Evolutionary conservation across 2,329 filamentous ascomycete species (phyloP).

Genomic region (Scopulariopsis brevicaulis): DNA sequence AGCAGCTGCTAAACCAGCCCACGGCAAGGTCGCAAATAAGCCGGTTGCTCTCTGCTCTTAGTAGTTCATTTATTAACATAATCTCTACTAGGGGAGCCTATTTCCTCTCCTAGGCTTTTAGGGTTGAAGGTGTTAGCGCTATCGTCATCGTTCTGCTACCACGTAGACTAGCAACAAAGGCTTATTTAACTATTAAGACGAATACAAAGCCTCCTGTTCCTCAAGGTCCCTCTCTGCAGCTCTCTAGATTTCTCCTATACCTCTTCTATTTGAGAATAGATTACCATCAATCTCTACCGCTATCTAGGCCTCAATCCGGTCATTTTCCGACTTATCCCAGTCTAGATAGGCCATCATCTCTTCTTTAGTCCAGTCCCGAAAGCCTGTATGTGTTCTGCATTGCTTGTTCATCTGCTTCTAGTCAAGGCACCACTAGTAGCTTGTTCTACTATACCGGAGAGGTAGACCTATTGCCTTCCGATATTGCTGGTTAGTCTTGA

Average conservation of each 20-base stretch:
- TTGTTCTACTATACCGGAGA: constrained; percentile 8
- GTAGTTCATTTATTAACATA: no score
- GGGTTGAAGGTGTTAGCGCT: no score
- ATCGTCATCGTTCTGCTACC: no score
- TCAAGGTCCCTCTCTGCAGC: constrained; percentile 3
- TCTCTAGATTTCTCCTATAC: constrained; percentile 6
- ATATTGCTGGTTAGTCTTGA: constrained; percentile 12
- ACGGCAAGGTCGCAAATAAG: no score
- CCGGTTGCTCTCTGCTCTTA: no score
- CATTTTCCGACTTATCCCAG: constrained; percentile 11
- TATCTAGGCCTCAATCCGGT: constrained; percentile 10
- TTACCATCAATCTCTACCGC: constrained; percentile 7
- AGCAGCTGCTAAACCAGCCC: no score
- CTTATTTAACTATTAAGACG: not conserved
- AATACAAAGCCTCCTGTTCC: constrained; percentile 8
- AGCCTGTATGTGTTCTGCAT: constrained; percentile 6
- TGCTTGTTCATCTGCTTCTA: constrained; percentile 9
- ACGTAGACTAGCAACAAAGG: not conserved
- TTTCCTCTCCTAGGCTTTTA: no score
- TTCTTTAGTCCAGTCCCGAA: constrained; percentile 10
- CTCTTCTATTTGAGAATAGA: constrained; percentile 2
- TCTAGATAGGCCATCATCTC: constrained; percentile 14
- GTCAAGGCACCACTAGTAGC: constrained; percentile 11
- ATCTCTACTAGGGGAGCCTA: no score
- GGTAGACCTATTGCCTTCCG: constrained; percentile 10